Evolutionary conservation across 192 early-diverging fungal species (phyloP), one percentile per base, ranked within the genome.

Genomic region (Entophlyctis luteolus): DNA sequence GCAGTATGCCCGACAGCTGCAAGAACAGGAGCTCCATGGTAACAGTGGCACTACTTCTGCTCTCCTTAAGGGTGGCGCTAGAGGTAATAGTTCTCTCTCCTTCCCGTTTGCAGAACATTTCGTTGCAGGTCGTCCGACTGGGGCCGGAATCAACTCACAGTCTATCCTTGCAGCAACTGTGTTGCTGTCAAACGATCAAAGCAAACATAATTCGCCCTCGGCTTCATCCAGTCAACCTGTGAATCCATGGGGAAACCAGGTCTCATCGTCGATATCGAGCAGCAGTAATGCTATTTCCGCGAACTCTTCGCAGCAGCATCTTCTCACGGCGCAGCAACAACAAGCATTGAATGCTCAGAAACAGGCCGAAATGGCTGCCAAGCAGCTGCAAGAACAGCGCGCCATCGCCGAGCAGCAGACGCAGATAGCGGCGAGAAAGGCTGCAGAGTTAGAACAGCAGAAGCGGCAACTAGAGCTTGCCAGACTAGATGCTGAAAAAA

Each of bases 1-100:
- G 70, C 78, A 78, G 23, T 76, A 93, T 63, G 94, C 93, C 1
- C 83, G 93, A 14, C 77, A 86, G 59, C 75, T 97, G 48, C 93
- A 96, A 70, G 83, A 90, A 39, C 81, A 86, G 32, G 88, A 92
- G 47, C 53, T 75, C 25, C 29, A 48, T 34, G 68, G 68, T 14
- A 55, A 50, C 27, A 42, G 52, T 18, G 58, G 58, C 14, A 50
- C 49, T 3, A 74, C 67, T 14, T 59, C 60, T 2, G 53, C 67
- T 6, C 31, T 71, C 34, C 37, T 63, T 25, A 71, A 59, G 25
- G 55, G 66, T 42, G 39, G 39, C n/a, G 39, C 39, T 12, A 42
- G 39, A 42, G 39, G 39, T 42, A 42, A 12, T 42, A 8, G 8
- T 8, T 42, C n/a, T 42, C 8, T 42, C 39, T 42, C n/a, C 10